A percentile compares a stretch with the other conserved stretches of the same genome.
Evolutionary conservation across 2,329 filamentous ascomycete genomes (phyloP).

Genomic region (Dactylellina sp.): DNA sequence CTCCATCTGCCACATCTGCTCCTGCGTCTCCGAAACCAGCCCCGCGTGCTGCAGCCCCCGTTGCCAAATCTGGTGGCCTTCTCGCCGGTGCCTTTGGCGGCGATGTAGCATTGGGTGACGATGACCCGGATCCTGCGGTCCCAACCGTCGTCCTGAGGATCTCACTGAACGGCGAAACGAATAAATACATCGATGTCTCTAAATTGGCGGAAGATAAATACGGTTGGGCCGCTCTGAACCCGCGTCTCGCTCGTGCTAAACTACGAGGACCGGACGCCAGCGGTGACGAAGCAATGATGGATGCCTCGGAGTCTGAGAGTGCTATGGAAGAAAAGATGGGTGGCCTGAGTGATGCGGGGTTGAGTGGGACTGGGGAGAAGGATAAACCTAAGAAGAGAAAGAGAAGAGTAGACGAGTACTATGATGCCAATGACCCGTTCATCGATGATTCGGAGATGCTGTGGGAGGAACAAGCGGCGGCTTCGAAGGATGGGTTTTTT

Average conservation of each 20-base stretch:
- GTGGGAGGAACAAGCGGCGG: conserved; percentile 95
- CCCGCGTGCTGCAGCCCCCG: conserved; percentile 64
- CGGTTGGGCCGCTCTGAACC: conserved; percentile 92
- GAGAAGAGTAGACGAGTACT: conserved; percentile 82
- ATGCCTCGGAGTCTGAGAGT: conserved; percentile 78
- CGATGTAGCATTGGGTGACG: conserved; percentile 67
- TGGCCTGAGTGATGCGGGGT: conserved; percentile 71
- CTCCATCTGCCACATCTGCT: conserved; percentile 33
- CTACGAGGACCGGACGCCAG: conserved; percentile 88
- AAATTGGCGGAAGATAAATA: conserved; percentile 93
- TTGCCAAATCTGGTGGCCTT: conserved; percentile 72
- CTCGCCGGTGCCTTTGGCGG: conserved; percentile 73
- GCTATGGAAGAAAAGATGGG: conserved; percentile 75
- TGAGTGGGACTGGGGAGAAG: conserved; percentile 68
- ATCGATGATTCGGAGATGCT: conserved; percentile 93
- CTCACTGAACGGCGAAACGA: conserved; percentile 81
- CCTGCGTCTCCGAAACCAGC: conserved; percentile 62
- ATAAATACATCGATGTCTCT: conserved; percentile 95
- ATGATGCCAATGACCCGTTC: conserved; percentile 82
- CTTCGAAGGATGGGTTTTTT: conserved; percentile 96
- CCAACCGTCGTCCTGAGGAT: conserved; percentile 88
- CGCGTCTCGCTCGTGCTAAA: conserved; percentile 86
- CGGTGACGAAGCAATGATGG: conserved; percentile 85
- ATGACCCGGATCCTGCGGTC: conserved; percentile 70
- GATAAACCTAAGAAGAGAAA: conserved; percentile 78